Evolutionary conservation across 2,329 filamentous ascomycete species (phyloP), one percentile per base, ranked within the genome.

Genomic region (Ceratocystis ficicola): DNA sequence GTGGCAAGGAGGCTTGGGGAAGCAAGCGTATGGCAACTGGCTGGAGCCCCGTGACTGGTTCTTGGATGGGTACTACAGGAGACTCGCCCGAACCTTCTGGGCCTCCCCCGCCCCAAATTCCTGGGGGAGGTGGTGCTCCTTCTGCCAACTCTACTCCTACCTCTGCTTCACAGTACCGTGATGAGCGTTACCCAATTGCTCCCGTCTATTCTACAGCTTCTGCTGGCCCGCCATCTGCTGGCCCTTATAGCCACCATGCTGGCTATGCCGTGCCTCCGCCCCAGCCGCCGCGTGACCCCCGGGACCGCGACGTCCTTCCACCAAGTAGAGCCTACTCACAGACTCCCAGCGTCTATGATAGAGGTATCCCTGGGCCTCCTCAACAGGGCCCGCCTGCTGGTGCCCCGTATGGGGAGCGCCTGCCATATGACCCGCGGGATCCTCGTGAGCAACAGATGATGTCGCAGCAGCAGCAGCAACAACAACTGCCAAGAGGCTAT

Each of bases 331-430:
- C 68, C 8, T 69, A 71, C 63, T 44, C 70, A 63, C 63, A 70
- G 68, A 55, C 70, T 15, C 46, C 68, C 41, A 69, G 71, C 62
- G 41, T 76, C 73, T 75, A 71, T 72, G 25, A 69, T 69, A 22
- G 74, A 73, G 62, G 70, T 71, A 69, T 68, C 0, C 73, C 71
- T 28, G 48, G 55, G 8, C 55, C 55, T 15, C 12, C 52, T 5
- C 74, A 72, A 65, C 74, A 72, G 52, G 63, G 71, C n/a, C 75
- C 75, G 44, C 69, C 75, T 69, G 66, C 70, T 15, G 71, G 77
- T 70, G 71, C 76, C 66, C 76, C 78, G 60, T 76, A 78, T 4
- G 72, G 76, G 10, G 73, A 71, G n/a, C 70, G 71, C 6, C 67
- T 73, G 5, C 73, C 77, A 62, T 77, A 77, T 61, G 70, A 70